phyloP scores from a whole-genome alignment of 2,329 filamentous ascomycete genomes.

The Paradendryphiella salina region DNA sequence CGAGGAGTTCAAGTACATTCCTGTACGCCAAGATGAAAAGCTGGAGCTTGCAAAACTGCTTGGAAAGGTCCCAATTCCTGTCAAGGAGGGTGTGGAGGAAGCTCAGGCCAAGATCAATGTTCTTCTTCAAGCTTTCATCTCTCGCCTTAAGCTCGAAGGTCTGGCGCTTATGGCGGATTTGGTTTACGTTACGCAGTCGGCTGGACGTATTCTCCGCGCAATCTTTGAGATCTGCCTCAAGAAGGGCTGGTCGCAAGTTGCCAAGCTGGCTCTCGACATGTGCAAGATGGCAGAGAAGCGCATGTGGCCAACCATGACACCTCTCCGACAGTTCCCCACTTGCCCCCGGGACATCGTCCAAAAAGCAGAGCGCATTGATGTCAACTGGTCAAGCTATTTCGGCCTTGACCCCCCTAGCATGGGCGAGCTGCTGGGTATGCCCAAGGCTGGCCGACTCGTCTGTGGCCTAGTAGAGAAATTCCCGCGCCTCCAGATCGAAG shows the following conservation, averaged over 20 bases:
- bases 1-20: conserved; percentile 98
- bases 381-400: conserved; percentile 91
- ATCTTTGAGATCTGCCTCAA: conserved; percentile 97
- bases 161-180: conserved; percentile 96
- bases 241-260: conserved; percentile 93
- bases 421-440: conserved; percentile 90
- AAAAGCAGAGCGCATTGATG: conserved; percentile 93
- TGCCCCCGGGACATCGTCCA: conserved; percentile 84
- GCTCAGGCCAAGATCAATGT: conserved; percentile 98
- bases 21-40: conserved; percentile 96
- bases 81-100: conserved; percentile 97
- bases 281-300: conserved; percentile 99
- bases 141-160: conserved; percentile 88
- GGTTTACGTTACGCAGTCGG: conserved; percentile 97
- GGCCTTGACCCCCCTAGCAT: conserved; percentile 95
- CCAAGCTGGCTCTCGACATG: conserved; percentile 87
- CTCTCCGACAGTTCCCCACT: conserved; percentile 78
- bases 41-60: conserved; percentile 91
- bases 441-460: conserved; percentile 82
- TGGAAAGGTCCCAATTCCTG: conserved; percentile 86
- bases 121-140: conserved; percentile 93
- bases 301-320: conserved; percentile 99
- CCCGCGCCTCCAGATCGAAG: conserved; percentile 87
- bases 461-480: conserved; percentile 90
- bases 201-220: conserved; percentile 90